A percentile compares a stretch with the other conserved stretches of the same genome.
These are phyloP conservation scores for Cryptococcus sp. DNA, from an alignment of 1,284 basidiomycete genomes.

Conservation along the genomic window DNA sequence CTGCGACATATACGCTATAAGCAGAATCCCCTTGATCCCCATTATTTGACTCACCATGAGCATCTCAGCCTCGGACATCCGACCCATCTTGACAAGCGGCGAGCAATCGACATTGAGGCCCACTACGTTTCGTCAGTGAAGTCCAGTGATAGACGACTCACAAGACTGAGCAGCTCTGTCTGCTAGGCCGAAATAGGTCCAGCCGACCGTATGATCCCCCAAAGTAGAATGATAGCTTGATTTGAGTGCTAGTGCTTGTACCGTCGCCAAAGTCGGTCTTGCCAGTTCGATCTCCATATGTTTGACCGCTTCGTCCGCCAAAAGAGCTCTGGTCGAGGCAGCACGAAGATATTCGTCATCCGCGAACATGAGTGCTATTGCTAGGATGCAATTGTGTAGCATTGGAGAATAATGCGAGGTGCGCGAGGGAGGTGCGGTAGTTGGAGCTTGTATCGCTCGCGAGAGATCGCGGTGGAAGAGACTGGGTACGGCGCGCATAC, in stretches of 20 bases:
- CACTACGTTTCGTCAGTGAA: slow-evolving; percentile 10
- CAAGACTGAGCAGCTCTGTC: slow-evolving; percentile 27
- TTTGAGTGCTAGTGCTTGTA: slow-evolving; percentile 62
- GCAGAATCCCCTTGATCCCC: too few relatives aligned
- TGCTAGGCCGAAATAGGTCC: slow-evolving; percentile 34
- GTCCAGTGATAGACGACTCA: slow-evolving; percentile 16
- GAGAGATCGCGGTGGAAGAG: slow-evolving; percentile 29
- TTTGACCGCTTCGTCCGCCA: slow-evolving; percentile 61
- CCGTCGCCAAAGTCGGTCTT: slow-evolving; percentile 62
- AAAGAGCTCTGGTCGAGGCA: slow-evolving; percentile 57
- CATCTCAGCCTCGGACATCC: slow-evolving; percentile 22
- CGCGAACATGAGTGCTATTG: slow-evolving; percentile 63
- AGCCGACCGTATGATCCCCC: slow-evolving; percentile 37
- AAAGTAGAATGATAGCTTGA: slow-evolving; percentile 62
- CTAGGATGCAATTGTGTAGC: slow-evolving; percentile 67
- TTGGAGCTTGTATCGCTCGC: slow-evolving; percentile 10
- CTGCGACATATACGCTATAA: slow-evolving; percentile 2
- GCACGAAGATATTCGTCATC: slow-evolving; percentile 61
- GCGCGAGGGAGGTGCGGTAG: slow-evolving; percentile 51
- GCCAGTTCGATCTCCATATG: slow-evolving; percentile 63
- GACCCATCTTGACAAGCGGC: slow-evolving; percentile 20
- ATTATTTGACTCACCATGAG: not conserved
- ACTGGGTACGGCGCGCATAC: slow-evolving; percentile 30
- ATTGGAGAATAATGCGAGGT: slow-evolving; percentile 67
- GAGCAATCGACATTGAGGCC: slow-evolving; percentile 26